Base-by-base conservation (phyloP, 2,329 filamentous ascomycete genomes). In the Penicillium rolfsii region DNA sequence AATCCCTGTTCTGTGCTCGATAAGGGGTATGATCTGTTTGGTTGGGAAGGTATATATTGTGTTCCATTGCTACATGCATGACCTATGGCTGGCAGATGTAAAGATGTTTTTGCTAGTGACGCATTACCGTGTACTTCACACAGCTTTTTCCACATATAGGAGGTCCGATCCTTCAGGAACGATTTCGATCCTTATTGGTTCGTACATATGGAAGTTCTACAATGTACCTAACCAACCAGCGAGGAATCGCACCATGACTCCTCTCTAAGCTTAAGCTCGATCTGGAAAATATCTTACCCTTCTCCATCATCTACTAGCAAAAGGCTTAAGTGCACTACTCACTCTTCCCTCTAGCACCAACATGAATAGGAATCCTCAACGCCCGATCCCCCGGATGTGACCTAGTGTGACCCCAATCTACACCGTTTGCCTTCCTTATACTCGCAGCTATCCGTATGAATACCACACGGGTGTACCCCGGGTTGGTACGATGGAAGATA, bases 391-490 rank as follows among this genome's bases (percentile, higher is more conserved):
- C 45, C 48, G 46, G 19, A 62, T 67, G 53, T 46, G 48, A 67
- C 66, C 30, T 57, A 33, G 64, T 67, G 64, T 53, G 43, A 67
- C 64, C 54, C 38, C 36, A 2, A 19, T 33, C 30, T 11, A 41
- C 43, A 11, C 46, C 40, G 24, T 48, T 60, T 24, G 19, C 24
- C 36, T n/a, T 35, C 28, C 24, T n/a, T 48, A n/a, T 48, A 33
- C 48, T 24, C 53, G 19, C 30, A 46, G 19, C n/a, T 58, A 55
- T 45, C 35, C 49, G 35, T 19, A 7, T 53, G 33, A 52, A 54
- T 63, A 59, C 63, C 60, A 60, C 58, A 59, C 59, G 28, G 46
- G 46, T 35, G 28, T 49, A 2, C 16, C 46, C 46, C 28, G 12
- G 43, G 43, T 14, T 46, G 43, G 7, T 16, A 26, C 4, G 19